These are phyloP conservation scores for Euphorbia pulcherrima DNA, from an alignment of 345 rosid species.

Conservation along the genomic window DNA sequence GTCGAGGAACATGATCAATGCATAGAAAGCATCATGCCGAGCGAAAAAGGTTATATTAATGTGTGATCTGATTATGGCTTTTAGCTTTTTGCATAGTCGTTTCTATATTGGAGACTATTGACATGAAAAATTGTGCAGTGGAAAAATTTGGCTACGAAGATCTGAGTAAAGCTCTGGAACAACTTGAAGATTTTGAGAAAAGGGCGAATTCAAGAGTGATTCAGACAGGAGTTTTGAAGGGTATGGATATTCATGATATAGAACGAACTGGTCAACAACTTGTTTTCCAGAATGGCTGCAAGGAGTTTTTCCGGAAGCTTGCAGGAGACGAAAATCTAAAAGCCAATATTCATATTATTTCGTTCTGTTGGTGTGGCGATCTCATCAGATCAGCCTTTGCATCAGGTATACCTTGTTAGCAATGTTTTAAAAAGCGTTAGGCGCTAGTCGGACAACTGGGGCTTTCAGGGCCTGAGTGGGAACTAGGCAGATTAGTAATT, in stretches of 20 bases:
- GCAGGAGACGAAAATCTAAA: slow-evolving; percentile 8
- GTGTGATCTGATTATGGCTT: background rate
- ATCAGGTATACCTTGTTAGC: slow-evolving; percentile 16
- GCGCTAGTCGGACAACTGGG: too few relatives aligned
- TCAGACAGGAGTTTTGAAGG: slow-evolving; percentile 14
- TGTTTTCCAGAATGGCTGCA: slow-evolving; percentile 14
- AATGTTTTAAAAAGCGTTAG: too few relatives aligned
- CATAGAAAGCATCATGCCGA: slow-evolving; percentile 67
- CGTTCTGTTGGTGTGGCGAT: slow-evolving; percentile 21
- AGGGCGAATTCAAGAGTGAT: slow-evolving; percentile 9
- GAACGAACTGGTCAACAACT: slow-evolving; percentile 14
- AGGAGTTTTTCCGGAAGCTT: slow-evolving; percentile 15
- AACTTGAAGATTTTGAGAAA: slow-evolving; percentile 13
- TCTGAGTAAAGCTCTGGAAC: slow-evolving; percentile 15
- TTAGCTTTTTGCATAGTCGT: slow-evolving; percentile 2
- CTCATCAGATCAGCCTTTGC: slow-evolving; percentile 24
- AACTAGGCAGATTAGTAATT: background rate
- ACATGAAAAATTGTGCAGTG: slow-evolving; percentile 19
- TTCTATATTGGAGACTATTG: slow-evolving; percentile 2
- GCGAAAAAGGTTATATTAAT: slow-evolving; percentile 47
- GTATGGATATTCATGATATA: slow-evolving; percentile 14
- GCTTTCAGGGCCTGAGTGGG: too few relatives aligned
- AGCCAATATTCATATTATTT: slow-evolving; percentile 13
- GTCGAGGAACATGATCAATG: slow-evolving; percentile 82
- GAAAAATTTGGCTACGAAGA: slow-evolving; percentile 7